These are phyloP conservation scores for Voacanga thouarsii DNA, from an alignment of 257 asterid genomes.

Conservation along the genomic window DNA sequence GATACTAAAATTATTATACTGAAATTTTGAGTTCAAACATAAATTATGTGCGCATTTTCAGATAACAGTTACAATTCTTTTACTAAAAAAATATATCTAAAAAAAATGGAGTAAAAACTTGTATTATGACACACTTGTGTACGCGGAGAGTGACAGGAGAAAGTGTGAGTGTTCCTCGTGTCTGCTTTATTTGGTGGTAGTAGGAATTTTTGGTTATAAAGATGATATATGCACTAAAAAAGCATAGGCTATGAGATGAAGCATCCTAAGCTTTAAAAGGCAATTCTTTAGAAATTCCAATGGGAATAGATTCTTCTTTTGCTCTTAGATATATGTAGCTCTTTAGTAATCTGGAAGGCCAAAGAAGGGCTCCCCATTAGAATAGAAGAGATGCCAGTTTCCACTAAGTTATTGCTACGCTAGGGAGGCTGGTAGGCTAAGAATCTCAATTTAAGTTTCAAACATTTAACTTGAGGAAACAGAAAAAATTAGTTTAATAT, in stretches of 20 bases:
- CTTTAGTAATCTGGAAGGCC: conserved; percentile 19
- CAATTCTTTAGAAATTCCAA: conserved; percentile 21
- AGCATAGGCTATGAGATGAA: conserved; percentile 22
- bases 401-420: conserved; percentile 14
- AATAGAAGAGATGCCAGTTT: conserved; percentile 19
- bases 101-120: too few relatives aligned
- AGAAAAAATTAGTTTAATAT: too few relatives aligned
- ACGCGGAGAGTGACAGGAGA: neutral
- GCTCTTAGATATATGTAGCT: conserved; percentile 7
- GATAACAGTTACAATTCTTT: too few relatives aligned
- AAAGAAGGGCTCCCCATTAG: conserved; percentile 11
- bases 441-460: neutral
- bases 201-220: conserved; percentile 21
- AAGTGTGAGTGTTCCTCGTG: neutral
- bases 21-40: too few relatives aligned
- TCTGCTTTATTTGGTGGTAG: conserved; percentile 26
- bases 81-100: too few relatives aligned
- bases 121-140: neutral
- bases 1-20: too few relatives aligned
- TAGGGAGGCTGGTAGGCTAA: neutral
- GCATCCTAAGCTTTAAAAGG: conserved; percentile 43
- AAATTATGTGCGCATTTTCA: too few relatives aligned
- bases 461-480: neutral
- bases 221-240: conserved; percentile 11
- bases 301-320: conserved; percentile 40